Base-by-base conservation (phyloP, 2,329 filamentous ascomycete genomes). In the Diaporthe aspalathi region DNA sequence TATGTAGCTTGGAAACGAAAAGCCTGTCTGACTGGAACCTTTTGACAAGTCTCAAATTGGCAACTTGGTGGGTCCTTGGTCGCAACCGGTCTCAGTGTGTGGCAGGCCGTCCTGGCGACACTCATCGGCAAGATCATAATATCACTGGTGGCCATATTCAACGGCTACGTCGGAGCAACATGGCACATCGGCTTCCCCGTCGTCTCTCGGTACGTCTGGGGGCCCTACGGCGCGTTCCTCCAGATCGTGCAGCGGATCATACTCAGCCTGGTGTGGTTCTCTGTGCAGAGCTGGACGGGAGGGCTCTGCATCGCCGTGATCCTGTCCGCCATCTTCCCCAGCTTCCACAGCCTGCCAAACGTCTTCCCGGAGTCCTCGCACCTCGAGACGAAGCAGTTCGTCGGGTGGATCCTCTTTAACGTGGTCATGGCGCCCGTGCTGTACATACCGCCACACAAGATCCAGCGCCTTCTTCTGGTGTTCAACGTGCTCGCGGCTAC, bases 181-280 rank as follows among this genome's bases (percentile, higher is more conserved):
- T 83, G 81, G 74, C 83, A 84, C 71, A 82, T 85, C 40, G 82
- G 82, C 9, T 85, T 84, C 50, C 80, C 83, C 0, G 81, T 86
- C 17, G 76, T 80, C 8, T 78, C 78, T 14, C 77, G 83, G 8
- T 78, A 79, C 27, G 77, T 82, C 35, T 85, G 81, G 80, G 84
- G 83, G 20, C 78, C 83, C 72, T 81, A 78, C 27, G 83, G 83
- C 1, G 76, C 79, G 11, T 82, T 81, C 72, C 75, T 84, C 38
- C 77, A 79, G 20, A 78, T 85, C 63, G 72, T 82, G 24, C 79
- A 83, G 35, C 77, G 83, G 6, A 83, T 84, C 73, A 73, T 84
- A 24, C 79, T 84, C 6, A 79, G 77, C 24, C 73, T 83, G 9
- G 80, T 84, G 16, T 82, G 83, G 82, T 81, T 79, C 72, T 79